These are phyloP conservation scores for Aethionema arabicum DNA, from an alignment of 345 rosid genomes.

Conservation along the genomic window DNA sequence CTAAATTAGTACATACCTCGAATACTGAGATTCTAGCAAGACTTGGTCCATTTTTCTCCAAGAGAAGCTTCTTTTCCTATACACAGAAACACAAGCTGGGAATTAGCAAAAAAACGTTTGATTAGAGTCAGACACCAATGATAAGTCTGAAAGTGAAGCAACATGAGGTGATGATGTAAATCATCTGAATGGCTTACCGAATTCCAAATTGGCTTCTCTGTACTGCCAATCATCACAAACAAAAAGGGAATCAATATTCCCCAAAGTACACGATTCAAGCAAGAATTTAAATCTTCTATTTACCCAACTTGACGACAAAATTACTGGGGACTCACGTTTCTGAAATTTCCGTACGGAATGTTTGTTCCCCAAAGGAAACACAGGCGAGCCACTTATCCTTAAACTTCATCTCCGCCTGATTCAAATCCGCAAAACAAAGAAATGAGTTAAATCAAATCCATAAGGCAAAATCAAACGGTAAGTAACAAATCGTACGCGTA, in stretches of 20 bases:
- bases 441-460: background rate
- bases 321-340: slow-evolving; percentile 49
- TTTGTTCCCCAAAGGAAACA: slow-evolving; percentile 85
- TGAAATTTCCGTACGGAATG: slow-evolving; percentile 72
- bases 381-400: slow-evolving; percentile 91
- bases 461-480: background rate
- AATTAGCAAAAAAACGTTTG: background rate
- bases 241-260: slow-evolving; percentile 13
- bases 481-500: slow-evolving; percentile 40
- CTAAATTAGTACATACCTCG: slow-evolving; percentile 52
- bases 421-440: background rate
- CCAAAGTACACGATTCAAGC: background rate
- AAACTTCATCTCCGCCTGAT: slow-evolving; percentile 75
- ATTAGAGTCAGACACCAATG: slow-evolving; percentile 12
- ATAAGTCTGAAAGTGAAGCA: no score
- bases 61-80: slow-evolving; percentile 87
- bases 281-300: background rate
- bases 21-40: slow-evolving; percentile 78
- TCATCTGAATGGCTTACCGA: slow-evolving; percentile 57
- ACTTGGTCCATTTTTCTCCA: slow-evolving; percentile 82
- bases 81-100: slow-evolving; percentile 4
- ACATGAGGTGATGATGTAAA: no score
- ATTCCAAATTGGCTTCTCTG: slow-evolving; percentile 83
- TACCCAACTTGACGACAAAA: background rate
- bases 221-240: slow-evolving; percentile 52